Base-by-base conservation (phyloP, 2,329 filamentous ascomycete species). In the Tolypocladium sp. region DNA sequence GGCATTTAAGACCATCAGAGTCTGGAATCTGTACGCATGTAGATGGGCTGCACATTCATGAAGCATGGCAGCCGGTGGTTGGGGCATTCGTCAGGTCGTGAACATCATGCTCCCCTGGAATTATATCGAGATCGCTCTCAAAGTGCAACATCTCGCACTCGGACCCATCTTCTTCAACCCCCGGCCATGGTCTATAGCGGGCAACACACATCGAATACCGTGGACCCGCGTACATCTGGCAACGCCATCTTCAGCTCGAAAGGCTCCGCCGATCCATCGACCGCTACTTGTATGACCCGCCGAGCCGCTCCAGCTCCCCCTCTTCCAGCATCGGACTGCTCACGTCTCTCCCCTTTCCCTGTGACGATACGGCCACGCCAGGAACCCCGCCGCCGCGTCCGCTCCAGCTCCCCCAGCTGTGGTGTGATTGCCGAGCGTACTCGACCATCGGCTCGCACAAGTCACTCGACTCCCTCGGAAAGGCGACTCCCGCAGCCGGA, bases 321-420 rank as follows among this genome's bases (percentile, higher is more conserved):
- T 66, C 64, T 30, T 66, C 65, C 13, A 70, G 33, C 1, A 66
- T 62, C 1, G 67, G 63, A 33, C 66, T 67, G 35, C 55, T 57
- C 60, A 63, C 55, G 41, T 64, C 42, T 49, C 59, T 46, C n/a
- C 35, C 49, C 35, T 46, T 60, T n/a, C 33, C 30, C 10, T 22
- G 49, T 35, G 49, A 12, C 8, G 49, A 52, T 3, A 35, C 10
- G 49, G 27, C 30, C 49, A 35, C 49, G 8, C 49, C 49, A 20
- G 30, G 20, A 35, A 10, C 49, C 20, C 30, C 30, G 30, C 9
- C 46, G 58, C 59, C 63, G 27, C 35, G 44, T 17, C 57, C 49
- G 25, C 67, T 64, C 69, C 71, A 72, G 56, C 70, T 73, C 1
- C 72, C 71, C 71, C 72, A 73, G 57, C 73, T 73, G 37, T 68